phyloP scores from a whole-genome alignment of 2,329 filamentous ascomycete genomes.

The Sporothrix brasiliensis region DNA sequence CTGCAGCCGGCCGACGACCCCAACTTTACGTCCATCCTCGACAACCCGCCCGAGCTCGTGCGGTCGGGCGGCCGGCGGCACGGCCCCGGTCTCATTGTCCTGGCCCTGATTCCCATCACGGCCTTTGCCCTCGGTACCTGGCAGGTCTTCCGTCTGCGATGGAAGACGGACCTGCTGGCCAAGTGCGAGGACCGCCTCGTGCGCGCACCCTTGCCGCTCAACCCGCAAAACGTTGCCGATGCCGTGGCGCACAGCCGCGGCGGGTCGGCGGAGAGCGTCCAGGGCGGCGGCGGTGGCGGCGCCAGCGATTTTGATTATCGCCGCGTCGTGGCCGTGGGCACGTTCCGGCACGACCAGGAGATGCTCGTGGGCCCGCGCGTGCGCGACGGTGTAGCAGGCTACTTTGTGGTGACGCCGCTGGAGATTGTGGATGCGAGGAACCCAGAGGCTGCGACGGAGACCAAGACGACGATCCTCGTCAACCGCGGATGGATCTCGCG shows the following conservation, averaged over 20 bases:
- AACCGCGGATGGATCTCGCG: slow-evolving; percentile 92
- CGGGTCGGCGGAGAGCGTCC: slow-evolving; percentile 17
- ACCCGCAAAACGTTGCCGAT: slow-evolving; percentile 77
- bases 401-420: slow-evolving; percentile 86
- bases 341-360: slow-evolving; percentile 83
- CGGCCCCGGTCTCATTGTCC: slow-evolving; percentile 76
- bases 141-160: slow-evolving; percentile 90
- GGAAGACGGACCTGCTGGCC: slow-evolving; percentile 92
- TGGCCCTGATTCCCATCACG: slow-evolving; percentile 85
- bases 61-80: slow-evolving; percentile 72
- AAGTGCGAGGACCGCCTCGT: slow-evolving; percentile 90
- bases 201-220: slow-evolving; percentile 77
- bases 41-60: slow-evolving; percentile 80
- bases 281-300: not conserved
- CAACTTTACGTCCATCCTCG: slow-evolving; percentile 80
- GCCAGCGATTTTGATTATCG: slow-evolving; percentile 79
- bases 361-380: slow-evolving; percentile 94
- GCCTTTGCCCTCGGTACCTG: slow-evolving; percentile 89
- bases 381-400: slow-evolving; percentile 87
- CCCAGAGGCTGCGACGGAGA: slow-evolving; percentile 37
- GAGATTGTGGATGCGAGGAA: slow-evolving; percentile 50
- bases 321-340: slow-evolving; percentile 74
- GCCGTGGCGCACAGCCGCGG: slow-evolving; percentile 61
- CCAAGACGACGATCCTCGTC: slow-evolving; percentile 63
- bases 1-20: slow-evolving; percentile 70